Evolutionary conservation across 78 protist genomes (phyloP), one percentile per base, ranked within the genome.

Genomic region (Salpingoeca rosetta): DNA sequence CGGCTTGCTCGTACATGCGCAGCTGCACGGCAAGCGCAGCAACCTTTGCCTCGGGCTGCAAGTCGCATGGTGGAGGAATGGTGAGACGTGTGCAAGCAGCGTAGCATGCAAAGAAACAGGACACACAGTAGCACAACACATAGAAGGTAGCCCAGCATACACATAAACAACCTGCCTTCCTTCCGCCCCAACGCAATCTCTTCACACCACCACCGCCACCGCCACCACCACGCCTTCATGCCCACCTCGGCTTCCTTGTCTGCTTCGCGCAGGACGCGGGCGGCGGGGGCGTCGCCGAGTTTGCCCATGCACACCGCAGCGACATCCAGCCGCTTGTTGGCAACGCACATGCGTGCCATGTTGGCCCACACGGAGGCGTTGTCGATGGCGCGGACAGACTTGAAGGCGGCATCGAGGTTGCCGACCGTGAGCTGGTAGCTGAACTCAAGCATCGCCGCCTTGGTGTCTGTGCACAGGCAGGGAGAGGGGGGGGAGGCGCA

Each of bases 351-450:
- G 24, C 1, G 56, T 38, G 96, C 96, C 94, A 93, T 91, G 89
- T 91, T 93, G 81, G 74, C 65, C 96, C 96, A 93, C 35, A 93
- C 92, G 27, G 31, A 0, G 35, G 78, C 44, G 36, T 38, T 57
- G n/a, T 91, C 74, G 85, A 93, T 81, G 45, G 44, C 56, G 65
- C 81, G 83, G 65, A 92, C 91, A 1, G 92, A 44, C 87, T 84
- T 76, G 87, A 88, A 92, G 37, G 96, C 96, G 87, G 89, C 96
- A 87, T 94, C 96, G 92, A 92, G 90, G 86, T 90, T 89, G 27
- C 96, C 96, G 12, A 86, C 31, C 37, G 96, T 84, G 27, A 92
- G 84, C 73, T 85, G 17, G 90, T 82, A 94, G 76, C 82, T 72
- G 82, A 94, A 94, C 40, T 84, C 82, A 36, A 92, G 37, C 73